phyloP scores from a whole-genome alignment of 352 stramenopile species.

The Phytopythium oedochilum region DNA sequence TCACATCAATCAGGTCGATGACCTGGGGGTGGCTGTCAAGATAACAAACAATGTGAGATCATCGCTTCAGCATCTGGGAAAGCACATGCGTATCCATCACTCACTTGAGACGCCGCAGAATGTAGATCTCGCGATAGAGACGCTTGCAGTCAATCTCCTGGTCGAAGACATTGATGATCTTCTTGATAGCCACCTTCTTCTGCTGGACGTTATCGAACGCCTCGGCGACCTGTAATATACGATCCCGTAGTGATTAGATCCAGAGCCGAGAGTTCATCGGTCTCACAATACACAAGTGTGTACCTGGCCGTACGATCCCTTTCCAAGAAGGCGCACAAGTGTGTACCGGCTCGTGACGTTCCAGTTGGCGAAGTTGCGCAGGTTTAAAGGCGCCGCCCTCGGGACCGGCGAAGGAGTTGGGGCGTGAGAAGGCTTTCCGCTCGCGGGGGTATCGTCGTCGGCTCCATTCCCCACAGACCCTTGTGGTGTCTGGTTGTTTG shows the following conservation, averaged over 20 bases:
- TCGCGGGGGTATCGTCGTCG: conserved; percentile 19
- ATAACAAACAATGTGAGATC: neutral
- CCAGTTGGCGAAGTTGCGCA: conserved; percentile 84
- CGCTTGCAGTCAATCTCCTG: conserved; percentile 87
- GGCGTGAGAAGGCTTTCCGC: conserved; percentile 26
- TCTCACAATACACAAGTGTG: neutral
- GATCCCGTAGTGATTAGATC: too few relatives aligned
- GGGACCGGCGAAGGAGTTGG: conserved; percentile 57
- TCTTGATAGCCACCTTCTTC: conserved; percentile 88
- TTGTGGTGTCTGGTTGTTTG: conserved; percentile 14
- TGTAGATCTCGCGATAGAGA: conserved; percentile 86
- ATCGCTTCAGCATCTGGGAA: neutral
- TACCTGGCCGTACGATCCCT: conserved; percentile 85
- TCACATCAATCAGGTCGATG: conserved; percentile 80
- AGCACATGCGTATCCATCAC: conserved; percentile 5
- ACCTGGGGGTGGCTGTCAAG: conserved; percentile 63
- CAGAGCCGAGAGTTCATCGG: too few relatives aligned
- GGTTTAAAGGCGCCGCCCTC: conserved; percentile 65
- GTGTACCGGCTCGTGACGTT: conserved; percentile 76
- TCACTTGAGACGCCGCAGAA: conserved; percentile 74
- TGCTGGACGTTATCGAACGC: conserved; percentile 73
- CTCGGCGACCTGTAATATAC: conserved; percentile 47
- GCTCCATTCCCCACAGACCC: conserved; percentile 15
- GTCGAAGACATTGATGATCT: conserved; percentile 88
- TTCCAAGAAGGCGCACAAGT: conserved; percentile 74